These are phyloP conservation scores for Sanghuangporus baumii DNA, from an alignment of 1,284 basidiomycete genomes.

Conservation along the genomic window DNA sequence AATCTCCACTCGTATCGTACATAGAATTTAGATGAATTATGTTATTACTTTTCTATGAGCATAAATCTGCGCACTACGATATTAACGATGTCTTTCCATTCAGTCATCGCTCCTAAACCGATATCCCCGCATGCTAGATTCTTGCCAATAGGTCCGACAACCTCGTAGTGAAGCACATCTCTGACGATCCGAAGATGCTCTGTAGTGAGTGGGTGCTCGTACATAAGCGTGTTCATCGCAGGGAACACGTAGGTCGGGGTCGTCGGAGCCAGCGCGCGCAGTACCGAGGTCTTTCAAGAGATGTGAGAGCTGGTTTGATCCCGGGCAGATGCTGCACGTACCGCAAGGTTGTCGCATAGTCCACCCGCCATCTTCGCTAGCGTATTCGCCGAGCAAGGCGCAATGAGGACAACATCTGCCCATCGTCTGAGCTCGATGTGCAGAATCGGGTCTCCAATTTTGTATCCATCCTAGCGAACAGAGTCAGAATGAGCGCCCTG, in stretches of 20 bases:
- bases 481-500: neutral
- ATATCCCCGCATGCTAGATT: conserved; percentile 88
- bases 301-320: neutral
- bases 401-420: conserved; percentile 93
- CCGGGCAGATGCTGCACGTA: conserved; percentile 32
- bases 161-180: conserved; percentile 72
- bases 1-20: neutral
- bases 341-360: conserved; percentile 85
- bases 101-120: conserved; percentile 91
- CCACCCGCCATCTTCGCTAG: conserved; percentile 90
- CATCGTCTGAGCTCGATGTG: conserved; percentile 96
- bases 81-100: conserved; percentile 79
- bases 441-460: conserved; percentile 87
- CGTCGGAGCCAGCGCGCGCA: conserved; percentile 78
- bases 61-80: conserved; percentile 57
- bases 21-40: neutral
- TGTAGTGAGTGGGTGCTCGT: conserved; percentile 86
- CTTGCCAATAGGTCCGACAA: conserved; percentile 86
- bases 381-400: conserved; percentile 94
- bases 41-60: conserved; percentile 25
- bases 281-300: conserved; percentile 69
- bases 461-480: conserved; percentile 42
- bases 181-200: conserved; percentile 70
- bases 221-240: conserved; percentile 99
- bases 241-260: conserved; percentile 90